Evolutionary conservation across 495 filamentous ascomycete genomes (phyloP).

Genomic region (Hyaloscypha finlandica): DNA sequence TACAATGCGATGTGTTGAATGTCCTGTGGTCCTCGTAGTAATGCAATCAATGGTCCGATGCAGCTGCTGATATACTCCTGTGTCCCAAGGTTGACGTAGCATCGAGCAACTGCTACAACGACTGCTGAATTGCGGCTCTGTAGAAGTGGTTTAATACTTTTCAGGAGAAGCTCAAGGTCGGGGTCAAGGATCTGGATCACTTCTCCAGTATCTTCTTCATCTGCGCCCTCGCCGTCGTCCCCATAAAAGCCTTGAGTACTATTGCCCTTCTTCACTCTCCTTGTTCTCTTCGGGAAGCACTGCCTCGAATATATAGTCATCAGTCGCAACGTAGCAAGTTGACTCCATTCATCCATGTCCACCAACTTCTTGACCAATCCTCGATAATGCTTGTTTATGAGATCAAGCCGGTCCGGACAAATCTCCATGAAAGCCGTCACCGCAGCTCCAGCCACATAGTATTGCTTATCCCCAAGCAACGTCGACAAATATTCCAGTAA

Average conservation of each 20-base stretch:
- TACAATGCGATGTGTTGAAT: conserved; percentile 86
- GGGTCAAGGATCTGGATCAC: conserved; percentile 68
- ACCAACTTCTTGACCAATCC: conserved; percentile 83
- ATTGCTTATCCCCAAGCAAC: conserved; percentile 86
- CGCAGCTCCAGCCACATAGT: conserved; percentile 91
- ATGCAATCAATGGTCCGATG: conserved; percentile 80
- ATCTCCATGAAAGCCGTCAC: conserved; percentile 87
- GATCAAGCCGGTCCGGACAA: conserved; percentile 80
- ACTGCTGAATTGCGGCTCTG: conserved; percentile 93
- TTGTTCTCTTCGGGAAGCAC: conserved; percentile 81
- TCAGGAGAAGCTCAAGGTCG: conserved; percentile 81
- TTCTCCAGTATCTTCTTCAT: conserved; percentile 47
- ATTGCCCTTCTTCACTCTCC: conserved; percentile 43
- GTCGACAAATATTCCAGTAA: conserved; percentile 75
- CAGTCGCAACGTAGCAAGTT: conserved; percentile 76
- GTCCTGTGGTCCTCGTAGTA: conserved; percentile 81
- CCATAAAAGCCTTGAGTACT: conserved; percentile 77
- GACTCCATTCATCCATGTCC: conserved; percentile 99
- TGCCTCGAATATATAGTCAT: conserved; percentile 82
- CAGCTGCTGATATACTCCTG: conserved; percentile 67
- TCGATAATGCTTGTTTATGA: conserved; percentile 89
- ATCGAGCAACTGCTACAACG: conserved; percentile 81
- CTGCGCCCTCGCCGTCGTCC: conserved; percentile 41
- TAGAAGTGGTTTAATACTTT: conserved; percentile 76
- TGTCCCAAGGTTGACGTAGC: conserved; percentile 81